Evolutionary conservation across 208 protist species (phyloP).

Genomic region (Borovskyia barvae): DNA sequence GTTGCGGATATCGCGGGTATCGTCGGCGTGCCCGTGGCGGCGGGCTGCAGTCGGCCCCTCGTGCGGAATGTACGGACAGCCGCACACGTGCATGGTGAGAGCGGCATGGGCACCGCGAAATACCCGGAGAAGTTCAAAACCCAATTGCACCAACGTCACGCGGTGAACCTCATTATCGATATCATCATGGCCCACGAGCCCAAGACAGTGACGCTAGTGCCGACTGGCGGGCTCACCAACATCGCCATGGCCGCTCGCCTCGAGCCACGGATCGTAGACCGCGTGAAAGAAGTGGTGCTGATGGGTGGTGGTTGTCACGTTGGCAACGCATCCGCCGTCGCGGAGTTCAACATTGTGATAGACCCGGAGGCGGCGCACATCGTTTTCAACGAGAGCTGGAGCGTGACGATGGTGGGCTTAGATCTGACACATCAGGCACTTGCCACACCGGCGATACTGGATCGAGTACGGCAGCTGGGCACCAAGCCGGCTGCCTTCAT

Average conservation of each 20-base stretch:
- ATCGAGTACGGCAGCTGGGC: constrained; percentile 35
- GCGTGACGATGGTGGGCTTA: constrained; percentile 78
- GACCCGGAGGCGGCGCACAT: constrained; percentile 82
- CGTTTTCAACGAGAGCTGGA: constrained; percentile 62
- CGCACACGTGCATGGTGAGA: constrained; percentile 74
- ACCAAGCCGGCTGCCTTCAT: constrained; percentile 38
- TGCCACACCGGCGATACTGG: constrained; percentile 40
- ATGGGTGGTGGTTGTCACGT: constrained; percentile 71
- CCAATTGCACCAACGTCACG: constrained; percentile 38
- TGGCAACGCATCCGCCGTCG: constrained; percentile 55
- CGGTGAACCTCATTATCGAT: constrained; percentile 58
- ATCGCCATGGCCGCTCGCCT: constrained; percentile 66
- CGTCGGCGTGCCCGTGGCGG: constrained; percentile 40
- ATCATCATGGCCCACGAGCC: constrained; percentile 53
- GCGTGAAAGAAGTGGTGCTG: constrained; percentile 72
- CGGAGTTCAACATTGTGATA: constrained; percentile 79
- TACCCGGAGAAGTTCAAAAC: constrained; percentile 25
- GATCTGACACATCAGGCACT: constrained; percentile 82
- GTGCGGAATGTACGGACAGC: constrained; percentile 34
- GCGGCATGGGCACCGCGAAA: constrained; percentile 49
- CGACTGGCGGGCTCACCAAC: constrained; percentile 81
- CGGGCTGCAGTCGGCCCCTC: constrained; percentile 44
- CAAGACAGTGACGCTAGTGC: constrained; percentile 51
- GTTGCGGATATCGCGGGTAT: constrained; percentile 39
- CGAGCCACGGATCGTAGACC: constrained; percentile 68